These are phyloP conservation scores for Cyberlindnera bimundalis DNA, from an alignment of 805 yeast genomes.

Conservation along the genomic window DNA sequence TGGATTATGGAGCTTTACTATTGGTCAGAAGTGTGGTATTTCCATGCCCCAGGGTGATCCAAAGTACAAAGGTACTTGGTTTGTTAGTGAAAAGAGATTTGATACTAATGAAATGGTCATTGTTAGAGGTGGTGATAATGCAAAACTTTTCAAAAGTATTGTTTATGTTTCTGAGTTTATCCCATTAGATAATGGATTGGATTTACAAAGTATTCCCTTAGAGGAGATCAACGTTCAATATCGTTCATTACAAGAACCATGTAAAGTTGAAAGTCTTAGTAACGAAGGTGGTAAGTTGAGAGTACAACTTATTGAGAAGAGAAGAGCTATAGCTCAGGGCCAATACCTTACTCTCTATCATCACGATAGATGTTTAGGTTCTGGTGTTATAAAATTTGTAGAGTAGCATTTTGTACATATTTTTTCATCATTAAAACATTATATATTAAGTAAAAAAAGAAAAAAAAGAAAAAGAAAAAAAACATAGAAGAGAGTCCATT, in stretches of 20 bases:
- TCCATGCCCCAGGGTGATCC: slow-evolving; percentile 91
- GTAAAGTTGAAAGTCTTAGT: slow-evolving; percentile 31
- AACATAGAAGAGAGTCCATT: not conserved
- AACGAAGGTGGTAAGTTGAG: slow-evolving; percentile 19
- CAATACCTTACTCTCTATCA: slow-evolving; percentile 77
- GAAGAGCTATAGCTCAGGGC: slow-evolving; percentile 85
- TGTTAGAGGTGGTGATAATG: slow-evolving; percentile 64
- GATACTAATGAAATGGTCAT: slow-evolving; percentile 73
- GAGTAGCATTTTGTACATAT: slow-evolving; percentile 7
- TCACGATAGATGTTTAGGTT: slow-evolving; percentile 65
- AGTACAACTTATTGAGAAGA: slow-evolving; percentile 41
- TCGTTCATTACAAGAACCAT: slow-evolving; percentile 69
- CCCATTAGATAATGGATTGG: slow-evolving; percentile 10
- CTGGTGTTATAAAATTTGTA: slow-evolving; percentile 39
- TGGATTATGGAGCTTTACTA: slow-evolving; percentile 94
- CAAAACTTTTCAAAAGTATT: slow-evolving; percentile 45
- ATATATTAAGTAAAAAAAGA: not conserved
- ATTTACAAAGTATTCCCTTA: slow-evolving; percentile 9
- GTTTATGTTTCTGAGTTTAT: slow-evolving; percentile 41
- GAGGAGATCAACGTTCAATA: slow-evolving; percentile 51
- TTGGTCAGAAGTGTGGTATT: slow-evolving; percentile 81
- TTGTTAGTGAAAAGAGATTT: slow-evolving; percentile 65
- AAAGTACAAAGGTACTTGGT: slow-evolving; percentile 75
- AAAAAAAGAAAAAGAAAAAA: not conserved
- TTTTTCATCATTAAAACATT: too few species aligned